Evolutionary conservation across 805 yeast species (phyloP), one percentile per base, ranked within the genome.

Genomic region (Maudiozyma pseudohumilis): DNA sequence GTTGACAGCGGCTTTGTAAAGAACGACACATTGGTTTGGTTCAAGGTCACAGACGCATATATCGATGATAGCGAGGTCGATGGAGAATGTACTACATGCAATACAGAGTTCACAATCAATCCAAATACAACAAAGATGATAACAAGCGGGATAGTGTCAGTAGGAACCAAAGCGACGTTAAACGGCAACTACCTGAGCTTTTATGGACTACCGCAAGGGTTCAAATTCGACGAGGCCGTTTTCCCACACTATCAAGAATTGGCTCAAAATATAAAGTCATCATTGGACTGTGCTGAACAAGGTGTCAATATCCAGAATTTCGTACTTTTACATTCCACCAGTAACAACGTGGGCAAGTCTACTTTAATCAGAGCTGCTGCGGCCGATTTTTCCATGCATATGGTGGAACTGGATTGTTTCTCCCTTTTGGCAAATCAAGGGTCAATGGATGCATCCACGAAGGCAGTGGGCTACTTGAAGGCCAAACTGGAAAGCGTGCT

Each of bases 11-110:
- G 20, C 12, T 4, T 10, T 11, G 12, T 10, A 16, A n/a, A n/a
- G 17, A 76, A 83, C 1, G 85, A 87, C 53, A 65, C 74, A 0
- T 70, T 88, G 15, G 94, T 87, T 0, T 89, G 96, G 96, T 89
- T 87, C 59, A 74, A 73, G 46, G 72, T 89, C 2, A 79, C 72
- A 4, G 50, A 62, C 5, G 69, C 69, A 3, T 64, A 57, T 2
- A 52, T 60, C 2, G 57, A 50, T 4, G 48, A 49, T 3, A 44
- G 43, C 4, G 36, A 45, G 21, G 36, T 35, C 17, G 30, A 32
- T 28, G 18, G 12, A 13, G 23, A 29, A 9, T 10, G 17, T 5
- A 12, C 2, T 13, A 12, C 18, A 9, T 13, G 13, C 11, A 10
- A 5, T 5, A 20, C 11, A 15, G 27, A 29, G 7, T 33, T 35